Percentiles rank a stretch among this genome's conserved stretches.
Evolutionary conservation across 2,329 filamentous ascomycete genomes (phyloP).

Genomic region (Fonsecaea multimorphosa): DNA sequence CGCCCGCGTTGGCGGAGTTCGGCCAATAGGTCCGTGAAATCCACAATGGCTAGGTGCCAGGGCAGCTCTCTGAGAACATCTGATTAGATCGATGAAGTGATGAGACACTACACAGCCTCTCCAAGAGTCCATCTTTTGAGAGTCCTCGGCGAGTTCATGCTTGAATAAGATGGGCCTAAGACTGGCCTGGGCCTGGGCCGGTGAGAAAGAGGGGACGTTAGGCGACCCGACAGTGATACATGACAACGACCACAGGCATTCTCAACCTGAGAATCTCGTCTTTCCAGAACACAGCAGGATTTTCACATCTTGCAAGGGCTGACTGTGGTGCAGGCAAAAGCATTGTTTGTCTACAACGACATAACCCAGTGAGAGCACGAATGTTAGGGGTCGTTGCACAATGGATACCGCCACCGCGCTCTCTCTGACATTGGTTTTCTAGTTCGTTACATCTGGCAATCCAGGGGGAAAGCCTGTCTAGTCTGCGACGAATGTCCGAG

Average conservation of each 20-base stretch:
- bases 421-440: background rate
- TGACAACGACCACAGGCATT: background rate
- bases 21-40: background rate
- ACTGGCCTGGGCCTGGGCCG: background rate
- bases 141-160: background rate
- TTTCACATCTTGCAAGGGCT: background rate
- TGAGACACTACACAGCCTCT: too few species aligned
- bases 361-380: background rate
- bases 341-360: too few species aligned
- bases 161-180: too few species aligned
- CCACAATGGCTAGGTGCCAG: background rate
- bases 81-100: background rate
- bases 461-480: background rate
- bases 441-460: background rate
- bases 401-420: background rate
- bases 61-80: background rate
- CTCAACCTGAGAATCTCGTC: background rate
- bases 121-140: too few species aligned
- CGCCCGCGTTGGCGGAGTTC: background rate
- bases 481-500: background rate
- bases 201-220: background rate
- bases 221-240: background rate
- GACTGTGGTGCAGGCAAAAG: background rate
- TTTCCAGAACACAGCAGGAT: background rate
- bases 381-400: background rate